Conservation (phyloP, 1,139 yeast genomes). For the Debaryomycetaceae sp. region DNA sequence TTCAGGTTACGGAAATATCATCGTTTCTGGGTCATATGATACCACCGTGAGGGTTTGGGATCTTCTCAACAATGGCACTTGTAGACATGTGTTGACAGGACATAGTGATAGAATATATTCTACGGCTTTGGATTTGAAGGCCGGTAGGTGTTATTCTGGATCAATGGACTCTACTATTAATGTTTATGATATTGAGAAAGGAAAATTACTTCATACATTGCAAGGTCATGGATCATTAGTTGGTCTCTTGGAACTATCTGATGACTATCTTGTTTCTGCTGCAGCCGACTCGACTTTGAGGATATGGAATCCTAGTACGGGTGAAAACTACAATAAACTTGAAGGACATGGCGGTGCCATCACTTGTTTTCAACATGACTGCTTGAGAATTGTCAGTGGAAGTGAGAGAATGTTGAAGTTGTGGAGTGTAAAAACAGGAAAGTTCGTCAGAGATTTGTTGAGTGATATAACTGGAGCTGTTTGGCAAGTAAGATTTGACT, state of each 20-base stretch:
- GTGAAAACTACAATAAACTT: slow-evolving; percentile 63
- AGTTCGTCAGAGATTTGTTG: slow-evolving; percentile 69
- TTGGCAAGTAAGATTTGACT: slow-evolving; percentile 93
- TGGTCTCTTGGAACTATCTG: slow-evolving; percentile 77
- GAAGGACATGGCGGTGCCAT: slow-evolving; percentile 88
- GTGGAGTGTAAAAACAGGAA: slow-evolving; percentile 83
- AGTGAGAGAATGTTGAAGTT: slow-evolving; percentile 76
- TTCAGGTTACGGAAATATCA: slow-evolving; percentile 78
- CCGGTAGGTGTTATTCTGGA: slow-evolving; percentile 84
- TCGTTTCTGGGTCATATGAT: slow-evolving; percentile 91
- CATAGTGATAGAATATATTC: slow-evolving; percentile 87
- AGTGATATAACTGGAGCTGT: slow-evolving; percentile 78
- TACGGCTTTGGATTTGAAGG: slow-evolving; percentile 72
- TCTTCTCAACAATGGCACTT: slow-evolving; percentile 61
- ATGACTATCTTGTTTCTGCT: slow-evolving; percentile 83
- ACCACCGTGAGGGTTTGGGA: slow-evolving; percentile 93
- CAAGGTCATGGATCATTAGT: slow-evolving; percentile 90
- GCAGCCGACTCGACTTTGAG: slow-evolving; percentile 93
- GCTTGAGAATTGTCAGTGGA: slow-evolving; percentile 82
- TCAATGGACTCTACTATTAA: slow-evolving; percentile 87
- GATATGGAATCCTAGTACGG: slow-evolving; percentile 87
- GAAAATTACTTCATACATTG: slow-evolving; percentile 60
- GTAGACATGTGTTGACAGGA: slow-evolving; percentile 73
- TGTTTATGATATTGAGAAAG: slow-evolving; percentile 85
- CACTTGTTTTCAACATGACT: slow-evolving; percentile 91